These are phyloP conservation scores for Kazachstania taianensis DNA, from an alignment of 805 yeast genomes.

Conservation along the genomic window DNA sequence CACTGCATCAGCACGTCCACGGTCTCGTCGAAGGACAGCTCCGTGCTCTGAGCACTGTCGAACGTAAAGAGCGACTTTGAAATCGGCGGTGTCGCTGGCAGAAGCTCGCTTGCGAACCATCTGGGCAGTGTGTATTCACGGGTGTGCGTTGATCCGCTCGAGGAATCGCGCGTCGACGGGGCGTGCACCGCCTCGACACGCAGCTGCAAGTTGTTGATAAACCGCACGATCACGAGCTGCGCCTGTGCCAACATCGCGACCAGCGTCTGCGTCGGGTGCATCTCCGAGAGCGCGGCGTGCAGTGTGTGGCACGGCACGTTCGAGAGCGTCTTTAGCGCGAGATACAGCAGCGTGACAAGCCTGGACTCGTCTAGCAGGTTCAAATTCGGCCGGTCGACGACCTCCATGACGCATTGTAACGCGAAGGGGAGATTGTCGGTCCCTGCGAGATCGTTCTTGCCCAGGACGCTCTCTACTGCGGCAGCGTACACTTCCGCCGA, in stretches of 20 bases:
- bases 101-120: constrained; percentile 18
- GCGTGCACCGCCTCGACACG: neutral
- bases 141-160: too few relatives aligned
- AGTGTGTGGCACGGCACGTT: constrained; percentile 8
- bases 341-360: constrained; percentile 12
- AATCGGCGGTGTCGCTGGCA: constrained; percentile 26
- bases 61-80: constrained; percentile 24
- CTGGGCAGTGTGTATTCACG: constrained; percentile 13
- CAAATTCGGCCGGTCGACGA: constrained; percentile 27
- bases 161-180: too few relatives aligned
- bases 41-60: constrained; percentile 6
- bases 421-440: too few relatives aligned
- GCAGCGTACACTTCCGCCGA: too few relatives aligned
- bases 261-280: constrained; percentile 22
- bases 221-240: constrained; percentile 19
- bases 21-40: constrained; percentile 4
- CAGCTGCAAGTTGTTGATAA: constrained; percentile 11
- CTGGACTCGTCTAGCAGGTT: constrained; percentile 19
- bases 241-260: constrained; percentile 17
- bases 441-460: too few relatives aligned
- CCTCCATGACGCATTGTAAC: constrained; percentile 23
- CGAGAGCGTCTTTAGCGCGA: constrained; percentile 12
- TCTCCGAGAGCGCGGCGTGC: constrained; percentile 13
- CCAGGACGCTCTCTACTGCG: too few relatives aligned
- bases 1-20: constrained; percentile 10